Evolutionary conservation across 2,329 filamentous ascomycete genomes (phyloP), one percentile per base, ranked within the genome.

Genomic region (Scedosporium minutisporum): DNA sequence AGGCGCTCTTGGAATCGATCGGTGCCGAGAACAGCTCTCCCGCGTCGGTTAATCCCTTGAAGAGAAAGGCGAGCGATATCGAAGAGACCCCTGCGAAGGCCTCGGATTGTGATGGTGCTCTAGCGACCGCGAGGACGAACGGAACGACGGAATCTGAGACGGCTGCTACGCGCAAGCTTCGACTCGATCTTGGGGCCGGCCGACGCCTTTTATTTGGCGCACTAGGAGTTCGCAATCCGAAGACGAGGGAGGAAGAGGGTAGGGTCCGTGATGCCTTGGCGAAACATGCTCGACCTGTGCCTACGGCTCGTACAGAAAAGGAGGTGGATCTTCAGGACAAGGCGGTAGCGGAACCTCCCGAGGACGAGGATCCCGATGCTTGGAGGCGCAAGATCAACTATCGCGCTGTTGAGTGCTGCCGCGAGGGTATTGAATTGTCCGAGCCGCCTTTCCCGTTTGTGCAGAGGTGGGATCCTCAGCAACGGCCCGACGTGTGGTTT

Each of bases 391-490:
- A 86, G 67, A 87, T 97, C 64, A 82, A 78, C 10, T 85, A 96
- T 65, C 82, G 84, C 25, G 93, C 91, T 23, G 90, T 96, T 0
- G 93, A 97, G 72, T 97, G 93, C 73, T 85, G 86, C 65, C 81
- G 89, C n/a, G 82, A 89, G 33, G 82, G 80, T 4, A 76, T 91
- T 46, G 76, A 82, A 38, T 78, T 96, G 57, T 89, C 83, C 61
- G 82, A 90, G 41, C 93, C 93, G 0, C 90, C 93, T 0, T 97
- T 96, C 69, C 93, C 93, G 0, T 97, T 97, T 72, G 80, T 89
- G 16, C 92, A 97, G 72, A 84, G 90, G 57, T 97, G 93, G 93
- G 91, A 96, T 73, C 82, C 84, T 3, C 87, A 91, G 65, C 89
- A 93, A 68, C 76, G 77, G 66, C 74, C 69, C 60, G 71, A 71